These are phyloP conservation scores for Penicillium sumatraense DNA, from an alignment of 2,329 filamentous ascomycete genomes.

Conservation along the genomic window DNA sequence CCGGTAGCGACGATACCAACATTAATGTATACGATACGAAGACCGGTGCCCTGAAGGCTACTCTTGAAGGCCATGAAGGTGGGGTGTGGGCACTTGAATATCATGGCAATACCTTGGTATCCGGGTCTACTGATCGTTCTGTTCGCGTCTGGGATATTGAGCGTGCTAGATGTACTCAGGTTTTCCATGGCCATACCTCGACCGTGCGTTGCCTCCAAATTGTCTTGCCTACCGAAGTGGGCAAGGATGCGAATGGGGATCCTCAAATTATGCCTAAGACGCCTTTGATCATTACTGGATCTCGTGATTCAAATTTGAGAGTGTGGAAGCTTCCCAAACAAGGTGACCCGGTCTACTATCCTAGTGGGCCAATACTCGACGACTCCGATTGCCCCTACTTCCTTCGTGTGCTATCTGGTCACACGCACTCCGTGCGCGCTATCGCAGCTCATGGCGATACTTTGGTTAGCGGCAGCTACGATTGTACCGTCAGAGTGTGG, in stretches of 20 bases:
- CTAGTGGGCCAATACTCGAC: slow-evolving; percentile 73
- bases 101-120: slow-evolving; percentile 91
- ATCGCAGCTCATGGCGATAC: slow-evolving; percentile 95
- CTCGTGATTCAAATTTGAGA: slow-evolving; percentile 87
- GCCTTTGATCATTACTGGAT: slow-evolving; percentile 95
- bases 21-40: slow-evolving; percentile 99
- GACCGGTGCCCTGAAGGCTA: slow-evolving; percentile 81
- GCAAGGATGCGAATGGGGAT: slow-evolving; percentile 70
- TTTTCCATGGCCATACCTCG: slow-evolving; percentile 96
- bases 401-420: slow-evolving; percentile 81
- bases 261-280: slow-evolving; percentile 90
- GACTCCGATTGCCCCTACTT: slow-evolving; percentile 91
- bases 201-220: slow-evolving; percentile 97
- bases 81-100: slow-evolving; percentile 98
- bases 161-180: slow-evolving; percentile 86
- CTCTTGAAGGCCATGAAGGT: slow-evolving; percentile 90
- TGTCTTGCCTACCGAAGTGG: slow-evolving; percentile 80
- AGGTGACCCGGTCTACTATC: slow-evolving; percentile 76
- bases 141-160: slow-evolving; percentile 99
- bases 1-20: slow-evolving; percentile 94
- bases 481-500: slow-evolving; percentile 94
- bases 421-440: slow-evolving; percentile 91
- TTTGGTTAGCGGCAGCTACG: slow-evolving; percentile 96
- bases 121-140: slow-evolving; percentile 92
- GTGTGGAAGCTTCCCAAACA: slow-evolving; percentile 92